Base-by-base conservation (phyloP, 768 basidiomycete species). In the Mrakia hoshinonis region DNA sequence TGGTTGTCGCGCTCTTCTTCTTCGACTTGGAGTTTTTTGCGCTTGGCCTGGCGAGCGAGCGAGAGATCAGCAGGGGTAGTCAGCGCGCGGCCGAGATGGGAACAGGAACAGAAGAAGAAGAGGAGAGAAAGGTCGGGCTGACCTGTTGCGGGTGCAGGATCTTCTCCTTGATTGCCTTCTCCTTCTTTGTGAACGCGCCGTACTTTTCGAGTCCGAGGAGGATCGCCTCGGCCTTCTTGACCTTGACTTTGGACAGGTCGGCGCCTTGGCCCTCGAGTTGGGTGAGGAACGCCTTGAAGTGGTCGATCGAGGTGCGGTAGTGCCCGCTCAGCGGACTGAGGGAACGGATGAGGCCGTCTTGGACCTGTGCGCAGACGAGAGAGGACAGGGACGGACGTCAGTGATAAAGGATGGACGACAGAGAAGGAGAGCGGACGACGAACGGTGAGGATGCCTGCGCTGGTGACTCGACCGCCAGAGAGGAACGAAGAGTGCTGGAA, bases 251-350 rank as follows among this genome's bases (percentile, higher is more conserved):
- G 71, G 79, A 81, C 79, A 87, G 83, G 75, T 88, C 85, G 0
- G 85, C 83, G 0, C 85, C 85, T 12, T 82, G 81, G 48, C 84
- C 81, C 11, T 82, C 79, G 39, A 88, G 77, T 10, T 82, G 81
- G 3, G 82, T 80, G 52, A 87, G 79, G 76, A 87, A 88, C 49
- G 81, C 78, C 67, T 83, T 82, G 75, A 86, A 87, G 78, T 87
- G 85, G 65, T 85, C 80, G 39, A 86, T 83, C 0, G 84, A 83
- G 26, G 85, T 85, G 67, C 86, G 81, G 77, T 89, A 89, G 75
- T 89, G 88, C 0, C 87, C 88, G 3, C 85, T 86, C 4, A 87
- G 80, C 2, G 87, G 87, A 3, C 85, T 86, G 3, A 89, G 78
- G 4, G 82, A 85, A 70, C 85, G 82, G 61, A 88, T 85, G 22